A percentile compares a stretch with the other conserved stretches of the same genome.
Conservation (phyloP, 768 basidiomycete species). For the Calocera viscosa region DNA sequence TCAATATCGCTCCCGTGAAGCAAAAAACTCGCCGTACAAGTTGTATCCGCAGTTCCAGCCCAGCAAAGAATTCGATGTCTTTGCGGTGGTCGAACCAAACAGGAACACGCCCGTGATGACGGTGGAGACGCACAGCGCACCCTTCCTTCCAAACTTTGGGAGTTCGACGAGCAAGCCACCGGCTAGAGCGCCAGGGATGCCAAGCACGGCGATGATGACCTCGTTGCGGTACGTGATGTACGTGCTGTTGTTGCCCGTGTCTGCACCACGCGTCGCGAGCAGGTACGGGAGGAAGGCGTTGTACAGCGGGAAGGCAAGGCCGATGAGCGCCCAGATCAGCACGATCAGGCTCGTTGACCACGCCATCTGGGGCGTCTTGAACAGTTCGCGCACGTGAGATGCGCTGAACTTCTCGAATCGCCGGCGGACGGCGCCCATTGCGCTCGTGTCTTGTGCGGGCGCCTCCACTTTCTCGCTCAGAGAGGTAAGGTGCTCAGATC, state of each 20-base stretch:
- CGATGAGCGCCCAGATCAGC: slow-evolving; percentile 54
- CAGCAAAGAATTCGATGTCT: slow-evolving; percentile 51
- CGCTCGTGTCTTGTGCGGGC: slow-evolving; percentile 28
- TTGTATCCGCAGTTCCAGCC: slow-evolving; percentile 72
- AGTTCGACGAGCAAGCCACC: slow-evolving; percentile 61
- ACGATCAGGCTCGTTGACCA: slow-evolving; percentile 52
- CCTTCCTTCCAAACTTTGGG: slow-evolving; percentile 50
- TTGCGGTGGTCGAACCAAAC: slow-evolving; percentile 61
- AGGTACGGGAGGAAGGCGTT: slow-evolving; percentile 27
- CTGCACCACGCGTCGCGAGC: slow-evolving; percentile 50
- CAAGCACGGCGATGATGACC: slow-evolving; percentile 55
- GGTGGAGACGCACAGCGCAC: slow-evolving; percentile 52
- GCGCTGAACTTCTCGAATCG: slow-evolving; percentile 32
- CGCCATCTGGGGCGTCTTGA: slow-evolving; percentile 49
- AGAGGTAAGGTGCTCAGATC: slow-evolving; percentile 38
- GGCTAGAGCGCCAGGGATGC: slow-evolving; percentile 58
- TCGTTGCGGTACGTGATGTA: slow-evolving; percentile 67
- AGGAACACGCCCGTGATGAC: slow-evolving; percentile 65
- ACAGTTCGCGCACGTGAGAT: slow-evolving; percentile 47
- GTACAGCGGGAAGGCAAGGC: slow-evolving; percentile 59
- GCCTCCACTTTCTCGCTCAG: slow-evolving; percentile 13
- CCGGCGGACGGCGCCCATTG: slow-evolving; percentile 31
- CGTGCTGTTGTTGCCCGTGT: slow-evolving; percentile 55
- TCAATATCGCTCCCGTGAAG: slow-evolving; percentile 10
- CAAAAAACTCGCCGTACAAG: slow-evolving; percentile 26